Evolutionary conservation across 495 filamentous ascomycete genomes (phyloP).

Genomic region (Penicillium fimorum): DNA sequence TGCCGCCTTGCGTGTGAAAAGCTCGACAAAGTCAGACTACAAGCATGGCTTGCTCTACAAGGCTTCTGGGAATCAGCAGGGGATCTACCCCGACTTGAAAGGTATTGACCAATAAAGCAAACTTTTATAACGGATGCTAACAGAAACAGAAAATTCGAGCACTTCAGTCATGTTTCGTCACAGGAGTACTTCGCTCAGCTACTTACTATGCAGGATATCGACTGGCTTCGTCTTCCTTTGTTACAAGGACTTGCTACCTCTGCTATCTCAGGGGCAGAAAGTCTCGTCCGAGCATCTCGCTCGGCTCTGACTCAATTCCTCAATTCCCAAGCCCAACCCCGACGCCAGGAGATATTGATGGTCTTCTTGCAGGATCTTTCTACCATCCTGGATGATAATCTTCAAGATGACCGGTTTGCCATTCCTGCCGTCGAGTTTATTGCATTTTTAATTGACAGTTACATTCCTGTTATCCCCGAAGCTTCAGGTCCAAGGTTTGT

Average conservation of each 20-base stretch:
- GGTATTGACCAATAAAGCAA: slow-evolving; percentile 18
- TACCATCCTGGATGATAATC: slow-evolving; percentile 42
- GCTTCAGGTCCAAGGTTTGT: slow-evolving; percentile 25
- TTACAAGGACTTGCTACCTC: slow-evolving; percentile 78
- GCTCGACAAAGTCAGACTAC: slow-evolving; percentile 77
- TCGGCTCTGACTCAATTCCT: slow-evolving; percentile 59
- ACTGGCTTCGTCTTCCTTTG: slow-evolving; percentile 48
- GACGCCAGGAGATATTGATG: slow-evolving; percentile 31
- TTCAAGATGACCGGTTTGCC: slow-evolving; percentile 65
- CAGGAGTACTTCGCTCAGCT: slow-evolving; percentile 46
- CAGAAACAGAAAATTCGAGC: slow-evolving; percentile 38
- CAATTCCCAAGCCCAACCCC: slow-evolving; percentile 36
- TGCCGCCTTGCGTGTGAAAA: slow-evolving; percentile 79
- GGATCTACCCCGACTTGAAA: slow-evolving; percentile 36
- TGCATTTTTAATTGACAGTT: slow-evolving; percentile 65
- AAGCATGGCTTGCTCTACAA: slow-evolving; percentile 57
- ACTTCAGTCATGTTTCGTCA: slow-evolving; percentile 47
- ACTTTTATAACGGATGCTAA: slow-evolving; percentile 19
- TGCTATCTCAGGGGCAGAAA: slow-evolving; percentile 79
- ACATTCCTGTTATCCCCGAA: slow-evolving; percentile 19
- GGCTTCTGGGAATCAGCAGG: slow-evolving; percentile 36
- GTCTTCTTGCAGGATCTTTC: slow-evolving; percentile 43
- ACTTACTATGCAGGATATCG: slow-evolving; percentile 34
- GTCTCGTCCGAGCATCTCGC: slow-evolving; percentile 70
- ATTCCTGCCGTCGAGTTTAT: slow-evolving; percentile 74